Evolutionary conservation across 208 protist species (phyloP).

Genomic region (Borovskyia barvae): DNA sequence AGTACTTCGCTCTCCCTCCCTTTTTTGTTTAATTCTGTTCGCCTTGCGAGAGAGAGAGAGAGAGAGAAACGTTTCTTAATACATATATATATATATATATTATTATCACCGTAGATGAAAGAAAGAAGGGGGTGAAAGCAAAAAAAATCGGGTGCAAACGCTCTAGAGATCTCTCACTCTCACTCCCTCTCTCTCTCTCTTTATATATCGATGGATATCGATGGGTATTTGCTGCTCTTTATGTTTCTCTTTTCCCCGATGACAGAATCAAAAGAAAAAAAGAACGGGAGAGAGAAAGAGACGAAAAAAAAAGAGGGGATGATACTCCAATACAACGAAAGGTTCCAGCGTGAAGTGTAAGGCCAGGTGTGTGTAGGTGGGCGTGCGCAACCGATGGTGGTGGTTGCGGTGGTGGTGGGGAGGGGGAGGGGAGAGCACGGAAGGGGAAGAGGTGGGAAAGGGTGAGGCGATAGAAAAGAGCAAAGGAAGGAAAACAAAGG

Average conservation of each 20-base stretch:
- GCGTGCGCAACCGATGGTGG: too few relatives aligned
- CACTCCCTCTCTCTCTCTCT: not conserved
- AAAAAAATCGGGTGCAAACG: slow-evolving; percentile 1
- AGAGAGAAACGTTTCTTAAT: not conserved
- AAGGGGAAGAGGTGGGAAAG: not conserved
- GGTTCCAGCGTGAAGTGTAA: not conserved
- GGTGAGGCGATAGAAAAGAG: too few relatives aligned
- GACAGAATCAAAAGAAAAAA: slow-evolving; percentile 10
- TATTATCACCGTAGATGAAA: not conserved
- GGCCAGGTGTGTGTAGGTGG: not conserved
- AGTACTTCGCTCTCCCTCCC: not conserved
- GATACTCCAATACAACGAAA: not conserved
- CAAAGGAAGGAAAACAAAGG: too few relatives aligned
- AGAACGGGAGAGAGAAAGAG: not conserved
- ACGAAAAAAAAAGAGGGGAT: slow-evolving; percentile 2
- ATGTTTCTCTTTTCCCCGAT: not conserved
- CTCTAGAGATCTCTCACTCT: not conserved
- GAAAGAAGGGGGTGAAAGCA: not conserved
- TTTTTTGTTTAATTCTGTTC: not conserved
- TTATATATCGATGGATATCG: not conserved
- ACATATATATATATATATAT: not conserved
- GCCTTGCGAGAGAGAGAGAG: not conserved
- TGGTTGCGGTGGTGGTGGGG: too few relatives aligned
- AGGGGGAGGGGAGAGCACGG: not conserved
- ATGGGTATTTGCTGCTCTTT: not conserved